These are phyloP conservation scores for Phaffomyces opuntiae DNA, from an alignment of 805 yeast genomes.

Conservation along the genomic window DNA sequence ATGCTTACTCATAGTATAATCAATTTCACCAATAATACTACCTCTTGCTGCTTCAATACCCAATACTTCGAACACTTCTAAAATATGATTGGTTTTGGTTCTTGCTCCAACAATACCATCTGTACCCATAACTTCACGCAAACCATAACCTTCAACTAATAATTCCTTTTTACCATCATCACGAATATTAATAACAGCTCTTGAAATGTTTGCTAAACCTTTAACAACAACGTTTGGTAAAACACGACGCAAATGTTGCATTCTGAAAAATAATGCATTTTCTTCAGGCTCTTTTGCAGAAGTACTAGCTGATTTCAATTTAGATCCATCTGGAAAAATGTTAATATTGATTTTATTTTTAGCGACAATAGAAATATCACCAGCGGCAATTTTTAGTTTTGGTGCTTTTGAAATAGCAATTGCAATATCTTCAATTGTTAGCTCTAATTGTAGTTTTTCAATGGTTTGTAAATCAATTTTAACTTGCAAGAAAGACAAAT, in stretches of 20 bases:
- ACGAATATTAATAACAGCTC: constrained; percentile 93
- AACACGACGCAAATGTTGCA: constrained; percentile 82
- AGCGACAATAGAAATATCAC: constrained; percentile 65
- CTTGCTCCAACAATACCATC: constrained; percentile 90
- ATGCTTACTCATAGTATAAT: constrained; percentile 96
- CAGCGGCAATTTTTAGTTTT: constrained; percentile 71
- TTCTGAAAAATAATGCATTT: constrained; percentile 68
- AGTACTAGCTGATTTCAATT: constrained; percentile 35
- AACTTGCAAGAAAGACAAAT: constrained; percentile 70
- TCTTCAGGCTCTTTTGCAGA: constrained; percentile 32
- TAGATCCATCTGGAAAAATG: constrained; percentile 40
- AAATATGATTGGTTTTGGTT: constrained; percentile 85
- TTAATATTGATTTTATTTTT: constrained; percentile 59
- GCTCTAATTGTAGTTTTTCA: constrained; percentile 83
- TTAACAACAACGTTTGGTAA: constrained; percentile 86
- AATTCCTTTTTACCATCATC: constrained; percentile 84
- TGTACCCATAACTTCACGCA: constrained; percentile 93
- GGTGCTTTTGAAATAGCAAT: constrained; percentile 78
- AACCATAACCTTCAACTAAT: constrained; percentile 95
- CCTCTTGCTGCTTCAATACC: constrained; percentile 98
- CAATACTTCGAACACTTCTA: constrained; percentile 81
- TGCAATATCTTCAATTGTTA: constrained; percentile 81
- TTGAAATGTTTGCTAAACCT: constrained; percentile 83
- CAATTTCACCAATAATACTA: constrained; percentile 89
- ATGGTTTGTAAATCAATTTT: constrained; percentile 79